Conservation (phyloP, 2,329 filamentous ascomycete species). For the Zymoseptoria passerinii region DNA sequence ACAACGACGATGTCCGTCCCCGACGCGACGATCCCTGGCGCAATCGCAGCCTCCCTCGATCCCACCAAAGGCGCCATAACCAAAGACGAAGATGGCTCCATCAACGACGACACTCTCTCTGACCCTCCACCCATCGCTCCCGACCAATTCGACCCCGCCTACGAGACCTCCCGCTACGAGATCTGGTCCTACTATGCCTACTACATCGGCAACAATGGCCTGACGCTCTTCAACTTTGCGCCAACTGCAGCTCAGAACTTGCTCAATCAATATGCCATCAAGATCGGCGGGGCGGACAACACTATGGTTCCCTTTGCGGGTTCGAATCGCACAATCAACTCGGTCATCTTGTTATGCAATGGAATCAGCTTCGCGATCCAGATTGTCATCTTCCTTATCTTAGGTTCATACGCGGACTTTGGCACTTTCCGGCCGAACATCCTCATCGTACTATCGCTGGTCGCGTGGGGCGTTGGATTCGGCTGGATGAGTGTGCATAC, state of each 20-base stretch:
- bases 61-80: conserved; percentile 24
- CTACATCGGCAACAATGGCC: conserved; percentile 59
- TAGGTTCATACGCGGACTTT: conserved; percentile 54
- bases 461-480: conserved; percentile 58
- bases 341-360: conserved; percentile 57
- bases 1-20: conserved; percentile 26
- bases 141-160: conserved; percentile 47
- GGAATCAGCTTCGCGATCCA: conserved; percentile 62
- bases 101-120: conserved; percentile 27
- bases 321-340: conserved; percentile 51
- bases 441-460: conserved; percentile 51
- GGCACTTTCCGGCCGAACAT: conserved; percentile 57
- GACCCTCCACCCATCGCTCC: conserved; percentile 37
- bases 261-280: conserved; percentile 51
- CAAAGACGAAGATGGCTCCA: conserved; percentile 13
- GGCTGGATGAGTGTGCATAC: conserved; percentile 59
- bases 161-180: conserved; percentile 45
- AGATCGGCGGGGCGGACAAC: conserved; percentile 32
- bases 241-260: conserved; percentile 59
- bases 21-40: conserved; percentile 26
- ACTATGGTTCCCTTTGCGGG: conserved; percentile 50
- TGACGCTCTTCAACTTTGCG: conserved; percentile 56
- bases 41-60: conserved; percentile 25
- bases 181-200: conserved; percentile 45
- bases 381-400: conserved; percentile 47